These are phyloP conservation scores for Hyphopichia wangnamkhiaoensis DNA, from an alignment of 1,139 yeast genomes.

Conservation along the genomic window DNA sequence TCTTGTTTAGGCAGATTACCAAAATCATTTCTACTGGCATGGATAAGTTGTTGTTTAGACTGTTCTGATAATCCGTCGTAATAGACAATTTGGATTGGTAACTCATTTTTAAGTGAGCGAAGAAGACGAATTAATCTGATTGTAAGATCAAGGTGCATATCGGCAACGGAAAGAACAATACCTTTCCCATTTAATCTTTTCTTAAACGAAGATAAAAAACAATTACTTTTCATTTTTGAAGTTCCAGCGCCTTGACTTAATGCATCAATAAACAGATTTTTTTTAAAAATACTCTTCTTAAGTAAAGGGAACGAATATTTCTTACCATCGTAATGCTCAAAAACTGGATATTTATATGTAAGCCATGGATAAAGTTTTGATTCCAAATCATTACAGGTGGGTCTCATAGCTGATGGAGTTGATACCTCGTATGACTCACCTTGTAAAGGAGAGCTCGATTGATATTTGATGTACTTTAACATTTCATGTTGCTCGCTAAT, in stretches of 20 bases:
- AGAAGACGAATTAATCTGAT: slow-evolving; percentile 30
- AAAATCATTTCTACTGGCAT: slow-evolving; percentile 25
- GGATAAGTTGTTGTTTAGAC: slow-evolving; percentile 22
- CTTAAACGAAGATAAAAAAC: slow-evolving; percentile 22
- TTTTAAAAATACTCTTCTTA: background rate
- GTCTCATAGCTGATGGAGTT: background rate
- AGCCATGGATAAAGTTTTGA: slow-evolving; percentile 20
- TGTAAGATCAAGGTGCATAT: slow-evolving; percentile 29
- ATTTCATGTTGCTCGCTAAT: slow-evolving; percentile 2
- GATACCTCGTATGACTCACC: background rate
- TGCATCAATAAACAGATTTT: slow-evolving; percentile 1
- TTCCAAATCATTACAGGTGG: slow-evolving; percentile 10
- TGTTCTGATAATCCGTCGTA: slow-evolving; percentile 22
- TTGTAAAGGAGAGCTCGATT: background rate
- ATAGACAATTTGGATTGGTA: slow-evolving; percentile 41
- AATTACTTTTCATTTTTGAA: slow-evolving; percentile 4
- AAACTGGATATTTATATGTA: slow-evolving; percentile 14
- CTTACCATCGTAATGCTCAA: slow-evolving; percentile 10
- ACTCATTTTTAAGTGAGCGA: slow-evolving; percentile 27
- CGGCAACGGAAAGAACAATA: slow-evolving; percentile 38
- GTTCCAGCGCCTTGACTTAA: background rate
- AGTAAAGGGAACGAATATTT: slow-evolving; percentile 1
- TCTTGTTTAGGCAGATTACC: slow-evolving; percentile 36
- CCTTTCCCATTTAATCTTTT: slow-evolving; percentile 32
- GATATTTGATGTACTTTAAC: slow-evolving; percentile 1